phyloP scores from a whole-genome alignment of 768 basidiomycete genomes.

The Termitomyces sp. region DNA sequence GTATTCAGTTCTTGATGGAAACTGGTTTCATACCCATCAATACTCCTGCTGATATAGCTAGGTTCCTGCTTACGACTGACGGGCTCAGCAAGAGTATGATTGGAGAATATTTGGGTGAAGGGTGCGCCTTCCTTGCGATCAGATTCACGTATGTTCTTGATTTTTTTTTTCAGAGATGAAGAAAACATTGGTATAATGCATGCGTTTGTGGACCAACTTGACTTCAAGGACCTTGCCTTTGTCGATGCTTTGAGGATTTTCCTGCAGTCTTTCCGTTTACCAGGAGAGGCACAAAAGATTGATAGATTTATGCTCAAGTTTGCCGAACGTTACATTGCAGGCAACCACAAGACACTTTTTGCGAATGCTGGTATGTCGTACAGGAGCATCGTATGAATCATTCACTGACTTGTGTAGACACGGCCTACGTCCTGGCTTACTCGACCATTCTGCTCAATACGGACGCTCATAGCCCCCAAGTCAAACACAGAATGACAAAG shows the following conservation, averaged over 20 bases:
- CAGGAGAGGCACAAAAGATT: conserved; percentile 97
- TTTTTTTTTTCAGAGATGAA: conserved; percentile 61
- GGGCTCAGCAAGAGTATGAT: conserved; percentile 95
- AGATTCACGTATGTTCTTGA: not conserved
- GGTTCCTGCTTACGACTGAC: conserved; percentile 82
- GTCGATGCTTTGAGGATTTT: conserved; percentile 87
- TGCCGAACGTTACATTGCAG: conserved; percentile 91
- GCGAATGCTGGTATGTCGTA: conserved; percentile 80
- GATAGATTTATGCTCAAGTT: conserved; percentile 99
- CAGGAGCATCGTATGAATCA: not conserved
- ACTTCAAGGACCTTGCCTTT: conserved; percentile 77
- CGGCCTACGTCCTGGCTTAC: conserved; percentile 92
- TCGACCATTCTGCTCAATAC: conserved; percentile 96
- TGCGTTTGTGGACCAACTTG: conserved; percentile 89
- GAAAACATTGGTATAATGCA: conserved; percentile 94
- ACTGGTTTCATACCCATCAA: conserved; percentile 77
- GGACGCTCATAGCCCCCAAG: conserved; percentile 91
- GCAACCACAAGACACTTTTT: conserved; percentile 79
- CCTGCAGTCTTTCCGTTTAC: conserved; percentile 92
- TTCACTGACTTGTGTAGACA: conserved; percentile 42
- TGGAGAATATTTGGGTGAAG: conserved; percentile 97
- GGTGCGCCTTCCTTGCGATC: conserved; percentile 42
- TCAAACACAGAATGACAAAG: conserved; percentile 93
- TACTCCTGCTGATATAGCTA: conserved; percentile 72
- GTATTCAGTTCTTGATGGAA: conserved; percentile 83